Conservation (phyloP, 306 rosid species). For the Gastrolobium villosum region DNA sequence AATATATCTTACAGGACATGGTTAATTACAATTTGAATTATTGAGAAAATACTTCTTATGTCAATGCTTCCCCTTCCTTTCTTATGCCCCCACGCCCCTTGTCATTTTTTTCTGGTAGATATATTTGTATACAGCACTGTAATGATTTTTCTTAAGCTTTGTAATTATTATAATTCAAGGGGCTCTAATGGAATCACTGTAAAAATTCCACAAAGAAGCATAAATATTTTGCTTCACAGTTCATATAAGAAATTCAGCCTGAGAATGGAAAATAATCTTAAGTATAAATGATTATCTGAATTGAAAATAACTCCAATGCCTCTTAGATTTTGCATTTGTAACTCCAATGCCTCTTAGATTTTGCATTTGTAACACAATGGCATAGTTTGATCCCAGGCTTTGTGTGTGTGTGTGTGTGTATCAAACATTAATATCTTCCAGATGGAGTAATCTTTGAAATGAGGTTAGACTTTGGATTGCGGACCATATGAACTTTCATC, state of each 20-base stretch:
- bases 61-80: background rate
- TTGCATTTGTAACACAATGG: background rate
- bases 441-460: slow-evolving; percentile 26
- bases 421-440: background rate
- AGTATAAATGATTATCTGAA: slow-evolving; percentile 9
- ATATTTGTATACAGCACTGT: background rate
- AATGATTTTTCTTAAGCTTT: slow-evolving; percentile 6
- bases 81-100: background rate
- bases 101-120: background rate
- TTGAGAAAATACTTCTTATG: background rate
- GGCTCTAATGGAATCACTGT: background rate
- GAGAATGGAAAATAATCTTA: background rate
- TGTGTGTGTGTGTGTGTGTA: background rate
- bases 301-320: slow-evolving; percentile 13
- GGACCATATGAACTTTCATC: slow-evolving; percentile 34
- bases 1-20: slow-evolving; percentile 4
- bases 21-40: background rate
- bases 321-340: slow-evolving; percentile 6
- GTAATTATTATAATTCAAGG: background rate
- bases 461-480: slow-evolving; percentile 9
- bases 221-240: background rate
- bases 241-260: background rate
- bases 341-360: slow-evolving; percentile 11
- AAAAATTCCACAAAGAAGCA: background rate
- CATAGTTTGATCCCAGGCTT: background rate